Evolutionary conservation across 2,329 filamentous ascomycete genomes (phyloP), one percentile per base, ranked within the genome.

Genomic region (Aspergillus latus): DNA sequence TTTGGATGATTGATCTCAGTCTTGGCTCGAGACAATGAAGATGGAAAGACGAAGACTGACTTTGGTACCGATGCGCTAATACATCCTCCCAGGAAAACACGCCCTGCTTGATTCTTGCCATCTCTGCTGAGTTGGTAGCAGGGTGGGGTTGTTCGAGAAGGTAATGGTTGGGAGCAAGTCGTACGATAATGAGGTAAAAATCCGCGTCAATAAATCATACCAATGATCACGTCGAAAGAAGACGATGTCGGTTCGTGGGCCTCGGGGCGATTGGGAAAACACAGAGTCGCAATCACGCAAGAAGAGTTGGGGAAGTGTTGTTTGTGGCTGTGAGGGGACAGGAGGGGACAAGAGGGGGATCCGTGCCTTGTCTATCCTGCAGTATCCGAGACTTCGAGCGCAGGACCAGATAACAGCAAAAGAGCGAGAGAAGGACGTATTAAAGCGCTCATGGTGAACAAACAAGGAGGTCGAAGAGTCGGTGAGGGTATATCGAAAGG

Each of bases 41-140:
- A 15, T 32, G 26, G 39, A 49, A 37, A 37, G 37, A 32, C 68
- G 62, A 49, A 74, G 32, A 68, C 69, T 62, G 49, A 74, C 72
- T 73, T 55, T 72, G 70, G 59, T 74, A 74, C 56, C 72, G 70
- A 49, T 74, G 72, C 29, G 69, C 66, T 40, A 74, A 60, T 9
- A 74, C 72, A 65, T 74, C 72, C 59, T 74, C 72, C 72, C 72
- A 74, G 5, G 71, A 74, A 59, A 74, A 74, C 2, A 74, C 67
- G 0, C 72, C 72, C 39, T 66, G 65, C 53, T 70, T 74, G 39
- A 66, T 66, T 49, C 67, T 68, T 15, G 70, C 65, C 72, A 74
- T 74, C 39, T 10, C 34, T 37, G 26, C 34, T 37, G 21, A n/a
- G 32, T 16, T 29, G 8, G 28, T 21, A 32, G 13, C 40, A n/a